Percentiles rank a stretch among this genome's conserved stretches.
phyloP scores from a whole-genome alignment of 2,329 filamentous ascomycete species.

The Thielaviopsis punctulata region DNA sequence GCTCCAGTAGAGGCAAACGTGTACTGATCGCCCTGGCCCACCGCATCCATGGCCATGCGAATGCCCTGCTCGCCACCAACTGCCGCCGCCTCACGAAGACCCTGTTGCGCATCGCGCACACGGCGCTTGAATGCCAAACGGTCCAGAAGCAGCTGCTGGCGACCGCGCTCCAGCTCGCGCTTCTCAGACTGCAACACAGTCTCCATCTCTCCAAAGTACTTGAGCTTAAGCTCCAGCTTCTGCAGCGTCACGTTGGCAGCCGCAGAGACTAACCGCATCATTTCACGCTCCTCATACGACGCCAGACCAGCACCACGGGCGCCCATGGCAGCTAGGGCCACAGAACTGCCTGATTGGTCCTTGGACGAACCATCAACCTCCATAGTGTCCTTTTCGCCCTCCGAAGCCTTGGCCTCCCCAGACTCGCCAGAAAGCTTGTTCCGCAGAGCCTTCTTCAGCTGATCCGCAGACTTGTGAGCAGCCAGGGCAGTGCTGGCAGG shows the following conservation, averaged over 20 bases:
- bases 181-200: constrained; percentile 80
- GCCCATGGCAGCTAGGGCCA: constrained; percentile 72
- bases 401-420: constrained; percentile 33
- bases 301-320: constrained; percentile 75
- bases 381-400: constrained; percentile 34
- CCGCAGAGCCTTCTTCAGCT: constrained; percentile 65
- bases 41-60: constrained; percentile 29
- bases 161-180: constrained; percentile 75
- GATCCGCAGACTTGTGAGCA: constrained; percentile 70
- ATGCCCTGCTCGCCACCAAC: constrained; percentile 33
- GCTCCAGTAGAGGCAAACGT: constrained; percentile 27
- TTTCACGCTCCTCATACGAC: constrained; percentile 90
- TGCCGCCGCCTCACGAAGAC: constrained; percentile 38
- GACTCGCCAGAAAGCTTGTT: constrained; percentile 51
- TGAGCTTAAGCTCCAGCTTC: constrained; percentile 88
- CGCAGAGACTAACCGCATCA: constrained; percentile 81
- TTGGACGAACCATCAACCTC: constrained; percentile 34
- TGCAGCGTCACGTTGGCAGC: constrained; percentile 88
- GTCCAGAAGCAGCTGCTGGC: constrained; percentile 88
- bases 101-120: constrained; percentile 66
- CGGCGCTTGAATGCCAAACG: constrained; percentile 77
- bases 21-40: constrained; percentile 33
- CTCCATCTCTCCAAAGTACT: constrained; percentile 95
- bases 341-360: constrained; percentile 41
- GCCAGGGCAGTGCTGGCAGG: constrained; percentile 81